These are phyloP conservation scores for Diaporthe caulivora DNA, from an alignment of 2,329 filamentous ascomycete species.

Conservation along the genomic window DNA sequence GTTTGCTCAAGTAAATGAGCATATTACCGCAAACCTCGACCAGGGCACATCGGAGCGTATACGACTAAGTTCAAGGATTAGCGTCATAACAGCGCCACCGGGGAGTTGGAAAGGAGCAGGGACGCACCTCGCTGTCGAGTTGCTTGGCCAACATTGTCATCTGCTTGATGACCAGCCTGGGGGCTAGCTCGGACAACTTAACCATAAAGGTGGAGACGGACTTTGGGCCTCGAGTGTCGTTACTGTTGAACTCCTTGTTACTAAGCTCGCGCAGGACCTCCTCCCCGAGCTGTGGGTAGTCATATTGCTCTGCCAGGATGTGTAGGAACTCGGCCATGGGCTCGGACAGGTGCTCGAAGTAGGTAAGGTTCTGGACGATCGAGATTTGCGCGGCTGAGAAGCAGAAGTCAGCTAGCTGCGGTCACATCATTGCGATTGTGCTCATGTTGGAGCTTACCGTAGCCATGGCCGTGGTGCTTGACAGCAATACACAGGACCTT, in stretches of 20 bases:
- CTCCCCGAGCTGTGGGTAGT: constrained; percentile 94
- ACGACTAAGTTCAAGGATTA: constrained; percentile 69
- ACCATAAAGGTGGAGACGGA: constrained; percentile 95
- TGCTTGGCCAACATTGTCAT: constrained; percentile 96
- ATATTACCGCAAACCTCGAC: constrained; percentile 98
- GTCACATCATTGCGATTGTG: not conserved
- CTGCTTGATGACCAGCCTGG: constrained; percentile 94
- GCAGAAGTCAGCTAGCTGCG: constrained; percentile 45
- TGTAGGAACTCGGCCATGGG: constrained; percentile 99
- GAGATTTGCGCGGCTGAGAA: constrained; percentile 89
- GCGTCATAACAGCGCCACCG: too few relatives aligned
- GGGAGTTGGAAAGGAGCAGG: accelerated
- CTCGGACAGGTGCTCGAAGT: constrained; percentile 98
- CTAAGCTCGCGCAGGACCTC: constrained; percentile 94
- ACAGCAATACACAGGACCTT: constrained; percentile 96
- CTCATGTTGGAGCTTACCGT: constrained; percentile 70
- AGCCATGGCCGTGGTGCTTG: constrained; percentile 97
- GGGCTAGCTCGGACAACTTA: constrained; percentile 91
- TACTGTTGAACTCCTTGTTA: constrained; percentile 98
- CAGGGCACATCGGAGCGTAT: constrained; percentile 91
- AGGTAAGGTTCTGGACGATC: constrained; percentile 96
- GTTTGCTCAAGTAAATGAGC: constrained; percentile 88
- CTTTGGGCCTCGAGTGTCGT: constrained; percentile 94
- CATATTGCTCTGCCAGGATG: constrained; percentile 96
- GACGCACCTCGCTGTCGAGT: constrained; percentile 85